Conservation (phyloP, 306 rosid genomes). For the Prunus mume region DNA sequence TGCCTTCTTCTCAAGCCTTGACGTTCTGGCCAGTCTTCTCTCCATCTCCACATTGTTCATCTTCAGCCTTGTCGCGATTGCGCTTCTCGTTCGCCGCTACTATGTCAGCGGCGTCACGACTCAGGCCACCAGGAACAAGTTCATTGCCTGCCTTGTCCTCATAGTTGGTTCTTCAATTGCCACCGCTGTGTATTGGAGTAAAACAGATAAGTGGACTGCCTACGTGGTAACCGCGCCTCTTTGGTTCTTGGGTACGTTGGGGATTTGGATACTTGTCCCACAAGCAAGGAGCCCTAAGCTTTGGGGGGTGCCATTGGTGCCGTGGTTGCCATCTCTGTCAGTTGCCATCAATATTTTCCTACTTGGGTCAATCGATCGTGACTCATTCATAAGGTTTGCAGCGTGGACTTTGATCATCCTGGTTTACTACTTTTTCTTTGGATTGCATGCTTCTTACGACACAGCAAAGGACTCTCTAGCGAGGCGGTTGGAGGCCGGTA, state of each 20-base stretch:
- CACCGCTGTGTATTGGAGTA: conserved; percentile 39
- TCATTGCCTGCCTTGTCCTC: conserved; percentile 32
- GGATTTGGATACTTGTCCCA: conserved; percentile 51
- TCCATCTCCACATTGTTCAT: conserved; percentile 75
- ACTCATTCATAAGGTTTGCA: conserved; percentile 57
- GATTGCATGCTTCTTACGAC: conserved; percentile 67
- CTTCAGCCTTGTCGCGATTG: conserved; percentile 74
- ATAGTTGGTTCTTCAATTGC: conserved; percentile 50
- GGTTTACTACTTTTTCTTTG: conserved; percentile 51
- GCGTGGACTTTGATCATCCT: conserved; percentile 44
- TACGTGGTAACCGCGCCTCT: conserved; percentile 36
- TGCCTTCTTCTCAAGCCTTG: conserved; percentile 62
- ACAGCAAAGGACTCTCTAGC: conserved; percentile 34
- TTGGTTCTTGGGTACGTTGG: conserved; percentile 53
- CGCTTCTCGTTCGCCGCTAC: conserved; percentile 66
- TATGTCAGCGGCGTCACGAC: conserved; percentile 52
- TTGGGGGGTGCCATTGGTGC: conserved; percentile 84
- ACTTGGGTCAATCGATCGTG: conserved; percentile 66
- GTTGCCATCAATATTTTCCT: conserved; percentile 72
- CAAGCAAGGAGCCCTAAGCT: conserved; percentile 56
- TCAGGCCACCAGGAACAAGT: conserved; percentile 25
- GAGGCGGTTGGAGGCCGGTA: conserved; percentile 3
- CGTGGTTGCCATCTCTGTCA: conserved; percentile 69
- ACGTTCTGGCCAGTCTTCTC: conserved; percentile 51
- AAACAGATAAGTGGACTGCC: conserved; percentile 45